These are phyloP conservation scores for Saccharum hybrid DNA, from an alignment of 202 grass and related monocot species.

Conservation along the genomic window DNA sequence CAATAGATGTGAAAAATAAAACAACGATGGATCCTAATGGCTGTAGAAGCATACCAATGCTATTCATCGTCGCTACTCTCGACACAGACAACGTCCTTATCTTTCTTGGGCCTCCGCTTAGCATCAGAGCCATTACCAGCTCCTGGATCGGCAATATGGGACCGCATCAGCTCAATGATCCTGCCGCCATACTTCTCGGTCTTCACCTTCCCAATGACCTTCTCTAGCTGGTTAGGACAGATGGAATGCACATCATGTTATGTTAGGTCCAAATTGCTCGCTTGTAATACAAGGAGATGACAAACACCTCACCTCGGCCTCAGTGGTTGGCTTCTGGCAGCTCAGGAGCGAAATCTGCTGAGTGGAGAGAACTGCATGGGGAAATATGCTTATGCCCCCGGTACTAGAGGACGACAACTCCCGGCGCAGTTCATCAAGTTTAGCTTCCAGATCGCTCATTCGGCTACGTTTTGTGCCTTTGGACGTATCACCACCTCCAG, in stretches of 20 bases:
- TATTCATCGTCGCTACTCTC: conserved; percentile 77
- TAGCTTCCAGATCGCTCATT: conserved; percentile 67
- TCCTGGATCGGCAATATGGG: conserved; percentile 32
- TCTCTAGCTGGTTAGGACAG: conserved; percentile 62
- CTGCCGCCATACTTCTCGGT: conserved; percentile 63
- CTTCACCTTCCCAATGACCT: conserved; percentile 92
- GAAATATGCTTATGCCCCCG: conserved; percentile 65
- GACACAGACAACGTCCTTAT: conserved; percentile 61
- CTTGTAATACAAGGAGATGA: background rate
- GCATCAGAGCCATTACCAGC: conserved; percentile 20
- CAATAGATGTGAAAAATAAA: background rate
- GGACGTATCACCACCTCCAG: conserved; percentile 14
- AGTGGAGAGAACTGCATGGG: conserved; percentile 72
- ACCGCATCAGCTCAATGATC: conserved; percentile 67
- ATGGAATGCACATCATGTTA: conserved; percentile 27
- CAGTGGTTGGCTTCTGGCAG: conserved; percentile 63
- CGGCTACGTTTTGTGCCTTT: conserved; percentile 60
- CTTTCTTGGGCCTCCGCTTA: conserved; percentile 66
- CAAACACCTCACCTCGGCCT: conserved; percentile 51
- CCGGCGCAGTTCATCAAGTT: conserved; percentile 73
- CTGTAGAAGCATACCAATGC: background rate
- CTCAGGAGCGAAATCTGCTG: conserved; percentile 71
- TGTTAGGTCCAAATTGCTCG: background rate
- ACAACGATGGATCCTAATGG: background rate
- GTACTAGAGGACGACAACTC: conserved; percentile 60